Evolutionary conservation across 106 monocot genomes (phyloP).

Genomic region (Gastrodia elata): DNA sequence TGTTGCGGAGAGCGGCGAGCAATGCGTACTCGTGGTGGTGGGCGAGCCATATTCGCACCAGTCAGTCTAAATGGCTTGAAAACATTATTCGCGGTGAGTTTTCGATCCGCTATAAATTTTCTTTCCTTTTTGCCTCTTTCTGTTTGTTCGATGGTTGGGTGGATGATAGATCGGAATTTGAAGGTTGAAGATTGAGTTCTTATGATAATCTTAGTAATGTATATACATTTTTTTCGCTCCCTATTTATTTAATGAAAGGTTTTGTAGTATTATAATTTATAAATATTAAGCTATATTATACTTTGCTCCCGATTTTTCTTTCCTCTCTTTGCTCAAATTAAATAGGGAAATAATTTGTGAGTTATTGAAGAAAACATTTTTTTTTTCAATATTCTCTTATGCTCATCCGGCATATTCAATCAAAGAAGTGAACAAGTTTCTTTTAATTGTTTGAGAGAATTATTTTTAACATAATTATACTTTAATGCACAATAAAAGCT

Average conservation of each 20-base stretch:
- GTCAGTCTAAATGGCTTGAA: constrained; percentile 72
- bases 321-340: background rate
- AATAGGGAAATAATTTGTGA: background rate
- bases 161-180: background rate
- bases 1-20: constrained; percentile 64
- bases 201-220: background rate
- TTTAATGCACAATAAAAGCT: too few species aligned
- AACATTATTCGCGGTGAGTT: constrained; percentile 39
- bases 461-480: too few species aligned
- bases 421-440: background rate
- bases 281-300: background rate
- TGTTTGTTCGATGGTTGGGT: background rate
- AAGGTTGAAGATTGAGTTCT: background rate
- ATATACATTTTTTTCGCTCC: background rate
- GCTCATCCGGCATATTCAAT: background rate
- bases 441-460: too few species aligned
- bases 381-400: background rate
- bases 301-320: background rate
- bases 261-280: background rate
- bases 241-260: background rate
- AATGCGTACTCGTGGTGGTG: constrained; percentile 76
- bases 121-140: background rate
- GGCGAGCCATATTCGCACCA: constrained; percentile 65
- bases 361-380: background rate
- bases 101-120: background rate